Percentiles rank a stretch among this genome's conserved stretches.
phyloP scores from a whole-genome alignment of 306 rosid genomes.

The Corylus heterophylla region DNA sequence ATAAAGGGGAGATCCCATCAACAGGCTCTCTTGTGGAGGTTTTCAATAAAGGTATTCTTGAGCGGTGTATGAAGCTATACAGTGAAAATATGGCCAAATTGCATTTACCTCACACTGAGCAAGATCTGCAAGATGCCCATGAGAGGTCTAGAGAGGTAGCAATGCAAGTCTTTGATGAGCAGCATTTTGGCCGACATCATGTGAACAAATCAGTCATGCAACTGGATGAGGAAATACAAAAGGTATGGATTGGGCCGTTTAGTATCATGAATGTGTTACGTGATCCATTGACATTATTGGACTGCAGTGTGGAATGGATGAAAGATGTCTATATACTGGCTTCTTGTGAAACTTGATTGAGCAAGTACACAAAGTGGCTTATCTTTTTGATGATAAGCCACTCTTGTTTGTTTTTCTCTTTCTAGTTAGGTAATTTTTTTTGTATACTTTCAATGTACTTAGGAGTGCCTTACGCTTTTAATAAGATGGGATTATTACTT shows the following conservation, averaged over 20 bases:
- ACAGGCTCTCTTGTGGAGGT: constrained; percentile 96
- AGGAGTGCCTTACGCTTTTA: no score
- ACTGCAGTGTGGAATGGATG: background rate
- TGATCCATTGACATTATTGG: background rate
- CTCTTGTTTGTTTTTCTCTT: no score
- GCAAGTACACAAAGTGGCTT: background rate
- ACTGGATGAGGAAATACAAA: constrained; percentile 77
- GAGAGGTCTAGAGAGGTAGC: constrained; percentile 49
- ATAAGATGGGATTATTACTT: no score
- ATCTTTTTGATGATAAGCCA: background rate
- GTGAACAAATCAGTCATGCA: constrained; percentile 78
- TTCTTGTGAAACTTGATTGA: background rate
- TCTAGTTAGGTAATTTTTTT: no score
- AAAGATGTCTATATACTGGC: background rate
- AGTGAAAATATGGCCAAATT: constrained; percentile 53
- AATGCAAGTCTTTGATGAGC: constrained; percentile 68
- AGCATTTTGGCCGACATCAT: constrained; percentile 90
- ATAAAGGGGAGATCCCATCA: constrained; percentile 98
- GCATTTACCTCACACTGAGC: constrained; percentile 64
- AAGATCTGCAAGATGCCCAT: constrained; percentile 61
- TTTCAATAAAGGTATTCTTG: constrained; percentile 91
- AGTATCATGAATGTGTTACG: background rate
- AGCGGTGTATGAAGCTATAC: constrained; percentile 78
- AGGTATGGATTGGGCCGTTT: constrained; percentile 46
- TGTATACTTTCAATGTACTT: no score